These are phyloP conservation scores for Cladosporium colombiae DNA, from an alignment of 2,329 filamentous ascomycete species.

Conservation along the genomic window DNA sequence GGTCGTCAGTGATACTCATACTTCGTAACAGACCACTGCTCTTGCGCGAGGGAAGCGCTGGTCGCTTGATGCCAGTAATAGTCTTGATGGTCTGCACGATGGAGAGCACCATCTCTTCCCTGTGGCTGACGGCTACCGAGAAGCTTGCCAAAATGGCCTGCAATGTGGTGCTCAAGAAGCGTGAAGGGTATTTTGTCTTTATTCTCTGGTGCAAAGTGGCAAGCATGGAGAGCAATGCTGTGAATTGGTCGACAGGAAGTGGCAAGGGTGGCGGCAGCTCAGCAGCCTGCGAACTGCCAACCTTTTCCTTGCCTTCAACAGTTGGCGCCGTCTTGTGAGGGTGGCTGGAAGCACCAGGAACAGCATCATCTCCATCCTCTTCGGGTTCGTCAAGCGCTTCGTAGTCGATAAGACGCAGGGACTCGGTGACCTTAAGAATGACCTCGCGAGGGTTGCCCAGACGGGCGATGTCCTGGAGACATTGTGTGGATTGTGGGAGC, in stretches of 20 bases:
- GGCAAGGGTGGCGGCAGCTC: constrained; percentile 39
- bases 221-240: constrained; percentile 69
- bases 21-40: constrained; percentile 44
- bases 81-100: constrained; percentile 71
- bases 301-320: constrained; percentile 13
- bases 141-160: constrained; percentile 70
- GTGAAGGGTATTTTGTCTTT: constrained; percentile 74
- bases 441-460: constrained; percentile 80
- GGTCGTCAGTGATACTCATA: constrained; percentile 5
- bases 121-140: constrained; percentile 55
- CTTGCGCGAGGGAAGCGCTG: constrained; percentile 61
- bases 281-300: constrained; percentile 9
- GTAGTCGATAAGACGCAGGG: constrained; percentile 62
- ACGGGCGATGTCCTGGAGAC: constrained; percentile 72
- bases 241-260: constrained; percentile 59
- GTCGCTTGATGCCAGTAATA: constrained; percentile 66
- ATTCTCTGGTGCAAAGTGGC: constrained; percentile 72
- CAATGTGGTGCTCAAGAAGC: constrained; percentile 76
- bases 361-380: constrained; percentile 45
- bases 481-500: constrained; percentile 65
- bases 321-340: constrained; percentile 33
- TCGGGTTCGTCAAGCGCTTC: constrained; percentile 54
- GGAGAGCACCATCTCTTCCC: constrained; percentile 66
- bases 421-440: constrained; percentile 76
- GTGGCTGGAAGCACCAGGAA: constrained; percentile 23